A percentile compares a stretch with the other conserved stretches of the same genome.
Conservation (phyloP, 169 alveolate species). For the Eimeria nieschulzi region DNA sequence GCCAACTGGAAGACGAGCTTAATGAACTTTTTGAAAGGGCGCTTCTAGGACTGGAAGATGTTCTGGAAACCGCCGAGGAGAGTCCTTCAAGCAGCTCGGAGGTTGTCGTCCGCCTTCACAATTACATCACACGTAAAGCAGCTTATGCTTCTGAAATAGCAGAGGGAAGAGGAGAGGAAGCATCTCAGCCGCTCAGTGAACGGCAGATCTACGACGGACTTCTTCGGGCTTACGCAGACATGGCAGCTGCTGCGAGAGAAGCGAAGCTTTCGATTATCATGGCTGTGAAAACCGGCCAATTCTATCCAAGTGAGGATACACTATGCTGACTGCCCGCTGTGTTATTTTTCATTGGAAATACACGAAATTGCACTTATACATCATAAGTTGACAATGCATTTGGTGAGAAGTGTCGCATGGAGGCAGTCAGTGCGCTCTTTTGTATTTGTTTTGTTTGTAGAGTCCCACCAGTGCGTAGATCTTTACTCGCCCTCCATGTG, state of each 20-base stretch:
- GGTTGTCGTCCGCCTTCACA: background rate
- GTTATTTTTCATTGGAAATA: too few species aligned
- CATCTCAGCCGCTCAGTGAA: background rate
- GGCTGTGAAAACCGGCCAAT: constrained; percentile 5
- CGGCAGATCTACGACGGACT: background rate
- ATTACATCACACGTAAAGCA: background rate
- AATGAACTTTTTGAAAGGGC: background rate
- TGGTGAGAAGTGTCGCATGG: too few species aligned
- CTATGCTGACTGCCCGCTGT: too few species aligned
- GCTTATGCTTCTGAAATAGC: background rate
- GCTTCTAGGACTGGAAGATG: background rate
- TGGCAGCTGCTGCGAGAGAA: too few species aligned
- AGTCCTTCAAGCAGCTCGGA: background rate
- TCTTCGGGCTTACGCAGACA: background rate
- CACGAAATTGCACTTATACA: too few species aligned
- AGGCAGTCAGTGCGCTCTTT: background rate
- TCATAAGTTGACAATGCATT: too few species aligned
- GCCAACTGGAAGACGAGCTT: background rate
- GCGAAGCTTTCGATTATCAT: background rate
- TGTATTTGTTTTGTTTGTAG: background rate
- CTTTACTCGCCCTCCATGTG: background rate
- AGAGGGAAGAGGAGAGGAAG: background rate
- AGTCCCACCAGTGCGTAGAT: background rate
- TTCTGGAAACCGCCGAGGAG: background rate
- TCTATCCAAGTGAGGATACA: background rate